Evolutionary conservation across 257 asterid species (phyloP).

Genomic region (Verbascum thapsus): DNA sequence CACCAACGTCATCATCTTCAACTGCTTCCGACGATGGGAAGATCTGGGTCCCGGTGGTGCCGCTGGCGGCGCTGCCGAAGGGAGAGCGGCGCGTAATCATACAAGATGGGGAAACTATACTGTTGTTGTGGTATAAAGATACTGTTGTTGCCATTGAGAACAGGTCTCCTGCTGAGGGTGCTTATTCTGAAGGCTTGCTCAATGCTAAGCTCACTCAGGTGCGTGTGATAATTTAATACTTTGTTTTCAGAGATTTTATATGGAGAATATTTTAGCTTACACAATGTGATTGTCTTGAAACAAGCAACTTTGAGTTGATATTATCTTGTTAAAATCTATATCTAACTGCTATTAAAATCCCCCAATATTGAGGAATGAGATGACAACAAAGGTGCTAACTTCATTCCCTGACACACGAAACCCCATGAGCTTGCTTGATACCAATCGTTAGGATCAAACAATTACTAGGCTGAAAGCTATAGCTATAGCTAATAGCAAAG

Average conservation of each 20-base stretch:
- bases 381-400: too few species aligned
- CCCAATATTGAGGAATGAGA: too few species aligned
- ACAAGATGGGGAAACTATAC: slow-evolving; percentile 69
- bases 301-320: slow-evolving; percentile 5
- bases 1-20: slow-evolving; percentile 42
- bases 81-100: slow-evolving; percentile 96
- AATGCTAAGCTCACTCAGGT: slow-evolving; percentile 97
- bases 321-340: too few species aligned
- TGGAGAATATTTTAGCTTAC: neutral
- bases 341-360: too few species aligned
- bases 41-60: slow-evolving; percentile 91
- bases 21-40: slow-evolving; percentile 36
- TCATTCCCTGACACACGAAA: too few species aligned
- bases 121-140: slow-evolving; percentile 84
- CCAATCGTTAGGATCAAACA: too few species aligned
- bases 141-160: slow-evolving; percentile 77
- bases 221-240: neutral
- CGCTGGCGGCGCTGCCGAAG: slow-evolving; percentile 80
- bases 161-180: slow-evolving; percentile 96
- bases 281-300: neutral
- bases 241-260: neutral
- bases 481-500: too few species aligned
- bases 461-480: too few species aligned
- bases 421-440: too few species aligned
- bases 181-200: slow-evolving; percentile 83